Conservation (phyloP, 768 basidiomycete genomes). For the Gloeopeniophorella convolvens region DNA sequence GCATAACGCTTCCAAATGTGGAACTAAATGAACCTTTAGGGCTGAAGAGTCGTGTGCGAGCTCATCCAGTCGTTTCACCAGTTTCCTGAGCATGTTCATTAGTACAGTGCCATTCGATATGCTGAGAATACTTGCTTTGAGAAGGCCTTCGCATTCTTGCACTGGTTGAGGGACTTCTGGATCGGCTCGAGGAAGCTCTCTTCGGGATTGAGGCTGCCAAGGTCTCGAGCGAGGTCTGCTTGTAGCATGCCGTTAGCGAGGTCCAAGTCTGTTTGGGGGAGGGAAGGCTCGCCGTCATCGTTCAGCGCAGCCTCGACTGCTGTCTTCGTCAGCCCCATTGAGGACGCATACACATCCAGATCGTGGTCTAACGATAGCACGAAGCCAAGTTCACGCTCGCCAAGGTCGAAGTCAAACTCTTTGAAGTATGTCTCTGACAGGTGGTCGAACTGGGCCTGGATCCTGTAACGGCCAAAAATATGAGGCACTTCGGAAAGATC, state of each 20-base stretch:
- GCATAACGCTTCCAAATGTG: conserved; percentile 66
- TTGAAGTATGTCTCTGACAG: conserved; percentile 82
- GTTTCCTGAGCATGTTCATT: conserved; percentile 50
- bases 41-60: conserved; percentile 66
- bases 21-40: conserved; percentile 61
- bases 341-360: conserved; percentile 89
- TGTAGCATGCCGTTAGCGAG: neutral
- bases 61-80: conserved; percentile 80
- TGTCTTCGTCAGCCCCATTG: conserved; percentile 85
- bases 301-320: conserved; percentile 63
- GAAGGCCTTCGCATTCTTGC: conserved; percentile 69
- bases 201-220: conserved; percentile 70
- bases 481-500: neutral
- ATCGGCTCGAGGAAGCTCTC: conserved; percentile 76
- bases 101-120: neutral
- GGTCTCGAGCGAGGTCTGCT: conserved; percentile 64
- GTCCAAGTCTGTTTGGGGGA: neutral
- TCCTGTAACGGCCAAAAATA: conserved; percentile 38
- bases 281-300: conserved; percentile 58
- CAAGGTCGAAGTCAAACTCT: conserved; percentile 78
- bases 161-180: conserved; percentile 75
- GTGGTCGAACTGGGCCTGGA: conserved; percentile 91
- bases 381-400: conserved; percentile 83
- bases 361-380: conserved; percentile 81
- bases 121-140: conserved; percentile 42